These are phyloP conservation scores for Aspergillus sp. DNA, from an alignment of 2,329 filamentous ascomycete genomes.

Conservation along the genomic window DNA sequence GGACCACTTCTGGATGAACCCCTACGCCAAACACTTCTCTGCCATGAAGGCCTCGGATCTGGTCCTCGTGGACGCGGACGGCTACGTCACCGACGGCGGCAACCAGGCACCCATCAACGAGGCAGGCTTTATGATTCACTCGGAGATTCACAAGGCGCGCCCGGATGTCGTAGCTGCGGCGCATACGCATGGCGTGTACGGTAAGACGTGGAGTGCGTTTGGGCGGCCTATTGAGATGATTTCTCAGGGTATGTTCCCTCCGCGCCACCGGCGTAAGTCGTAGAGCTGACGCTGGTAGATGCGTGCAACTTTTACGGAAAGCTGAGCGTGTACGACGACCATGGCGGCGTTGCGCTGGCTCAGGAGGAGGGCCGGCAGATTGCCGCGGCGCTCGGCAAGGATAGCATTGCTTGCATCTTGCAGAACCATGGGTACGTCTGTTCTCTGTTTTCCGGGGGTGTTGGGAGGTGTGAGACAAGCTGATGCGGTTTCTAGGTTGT, in stretches of 20 bases:
- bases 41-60: slow-evolving; percentile 42
- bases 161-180: slow-evolving; percentile 59
- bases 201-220: slow-evolving; percentile 61
- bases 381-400: slow-evolving; percentile 35
- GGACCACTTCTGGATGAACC: slow-evolving; percentile 42
- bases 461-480: neutral
- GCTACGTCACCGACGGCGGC: slow-evolving; percentile 40
- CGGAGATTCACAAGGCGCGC: slow-evolving; percentile 57
- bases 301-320: slow-evolving; percentile 39
- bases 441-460: slow-evolving; percentile 14
- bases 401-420: slow-evolving; percentile 41
- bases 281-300: slow-evolving; percentile 21
- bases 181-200: slow-evolving; percentile 58
- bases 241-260: slow-evolving; percentile 52
- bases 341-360: slow-evolving; percentile 41
- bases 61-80: slow-evolving; percentile 39
- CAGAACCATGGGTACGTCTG: slow-evolving; percentile 39
- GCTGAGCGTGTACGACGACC: slow-evolving; percentile 37
- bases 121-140: slow-evolving; percentile 60
- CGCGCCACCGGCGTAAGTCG: neutral
- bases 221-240: slow-evolving; percentile 59
- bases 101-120: slow-evolving; percentile 39
- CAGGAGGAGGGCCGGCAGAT: slow-evolving; percentile 40
- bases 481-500: slow-evolving; percentile 25
- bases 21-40: slow-evolving; percentile 40